Evolutionary conservation across 805 yeast genomes (phyloP), one percentile per base, ranked within the genome.

Genomic region (Candida coquimbonensis): DNA sequence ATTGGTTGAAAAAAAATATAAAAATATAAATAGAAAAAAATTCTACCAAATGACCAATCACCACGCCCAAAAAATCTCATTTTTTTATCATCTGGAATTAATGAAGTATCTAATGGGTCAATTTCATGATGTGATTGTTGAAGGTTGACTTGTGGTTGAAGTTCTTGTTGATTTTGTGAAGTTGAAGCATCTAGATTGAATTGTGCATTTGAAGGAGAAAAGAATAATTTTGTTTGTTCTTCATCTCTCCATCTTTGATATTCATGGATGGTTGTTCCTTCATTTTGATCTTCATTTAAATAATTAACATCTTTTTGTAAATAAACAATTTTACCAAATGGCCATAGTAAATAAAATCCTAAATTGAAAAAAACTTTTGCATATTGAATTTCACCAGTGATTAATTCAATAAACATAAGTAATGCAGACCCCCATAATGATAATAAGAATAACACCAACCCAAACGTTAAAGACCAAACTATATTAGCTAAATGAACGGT

Each of bases 271-370:
- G 90, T 77, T 32, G 91, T 76, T 17, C 98, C 98, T 57, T 87
- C 95, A 54, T 89, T 80, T 40, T 81, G 85, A 63, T 91, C 99
- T 64, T 91, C 98, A 38, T 76, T 74, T 39, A 87, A 66, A 61
- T 91, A 93, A 54, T 84, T 82, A 48, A 85, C 81, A 55, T 88
- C 96, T 49, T 80, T 80, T 49, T 74, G 75, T 50, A 91, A 70
- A 47, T 87, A 77, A 5, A 93, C 93, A 54, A 87, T 81, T 56
- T 83, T 87, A 4, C 98, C 98, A 69, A 91, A 93, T 5, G 99
- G 99, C 63, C 72, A 76, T 24, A 86, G 66, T 59, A 89, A 69
- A 59, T 87, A 93, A n/a, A 65, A 64, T 2, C 88, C 93, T 38
- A 89, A 64, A 29, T 74, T 71, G 62, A 74, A 74, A 27, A 83